These are phyloP conservation scores for Chiua virens DNA, from an alignment of 768 basidiomycete genomes.

Conservation along the genomic window DNA sequence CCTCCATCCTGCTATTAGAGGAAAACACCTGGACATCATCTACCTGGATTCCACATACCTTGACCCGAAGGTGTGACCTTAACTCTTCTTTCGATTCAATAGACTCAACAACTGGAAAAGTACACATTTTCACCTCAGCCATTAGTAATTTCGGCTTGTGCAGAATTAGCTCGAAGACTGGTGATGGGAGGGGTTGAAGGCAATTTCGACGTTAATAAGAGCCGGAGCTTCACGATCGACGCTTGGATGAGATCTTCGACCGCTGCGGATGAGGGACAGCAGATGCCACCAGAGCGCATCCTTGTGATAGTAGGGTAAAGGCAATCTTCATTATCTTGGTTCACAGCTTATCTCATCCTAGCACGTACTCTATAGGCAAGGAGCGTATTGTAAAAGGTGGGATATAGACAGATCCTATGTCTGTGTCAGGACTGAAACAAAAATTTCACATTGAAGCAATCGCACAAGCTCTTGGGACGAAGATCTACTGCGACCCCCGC, in stretches of 20 bases:
- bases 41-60: slow-evolving; percentile 98
- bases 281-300: slow-evolving; percentile 37
- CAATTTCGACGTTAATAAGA: slow-evolving; percentile 22
- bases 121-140: slow-evolving; percentile 96
- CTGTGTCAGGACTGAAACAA: not conserved
- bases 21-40: slow-evolving; percentile 80
- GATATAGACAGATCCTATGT: not conserved
- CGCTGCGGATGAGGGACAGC: slow-evolving; percentile 33
- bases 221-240: slow-evolving; percentile 43
- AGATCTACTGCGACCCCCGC: slow-evolving; percentile 85
- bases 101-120: slow-evolving; percentile 34
- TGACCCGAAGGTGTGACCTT: slow-evolving; percentile 66
- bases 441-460: slow-evolving; percentile 54
- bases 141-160: slow-evolving; percentile 92
- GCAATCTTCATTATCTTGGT: not conserved
- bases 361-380: slow-evolving; percentile 97
- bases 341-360: slow-evolving; percentile 28
- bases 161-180: slow-evolving; percentile 68
- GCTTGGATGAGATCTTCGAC: slow-evolving; percentile 45
- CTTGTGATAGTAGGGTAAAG: slow-evolving; percentile 75
- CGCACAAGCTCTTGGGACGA: slow-evolving; percentile 75
- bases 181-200: slow-evolving; percentile 41
- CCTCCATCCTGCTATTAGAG: slow-evolving; percentile 78
- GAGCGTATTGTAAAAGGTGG: slow-evolving; percentile 95
- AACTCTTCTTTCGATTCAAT: not conserved